Evolutionary conservation across 169 alveolate species (phyloP).

Genomic region (Plasmodium gallinaceum): DNA sequence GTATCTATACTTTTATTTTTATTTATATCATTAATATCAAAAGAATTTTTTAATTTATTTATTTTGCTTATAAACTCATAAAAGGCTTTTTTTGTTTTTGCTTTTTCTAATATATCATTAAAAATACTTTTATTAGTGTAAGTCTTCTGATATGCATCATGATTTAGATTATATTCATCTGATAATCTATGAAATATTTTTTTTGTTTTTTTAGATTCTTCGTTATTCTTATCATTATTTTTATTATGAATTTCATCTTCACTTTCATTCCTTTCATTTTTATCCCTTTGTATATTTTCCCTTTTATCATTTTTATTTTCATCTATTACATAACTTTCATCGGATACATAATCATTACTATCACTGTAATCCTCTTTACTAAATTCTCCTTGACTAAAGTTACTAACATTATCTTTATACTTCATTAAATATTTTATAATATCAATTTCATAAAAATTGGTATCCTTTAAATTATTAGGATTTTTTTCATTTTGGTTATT

Average conservation of each 20-base stretch:
- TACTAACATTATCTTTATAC: conserved; percentile 41
- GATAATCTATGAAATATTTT: background rate
- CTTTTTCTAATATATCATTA: conserved; percentile 44
- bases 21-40: conserved; percentile 32
- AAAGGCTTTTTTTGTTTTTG: conserved; percentile 46
- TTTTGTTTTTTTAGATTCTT: background rate
- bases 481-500: background rate
- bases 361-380: too few species aligned
- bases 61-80: conserved; percentile 45
- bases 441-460: conserved; percentile 18
- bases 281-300: background rate
- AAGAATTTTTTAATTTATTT: conserved; percentile 46
- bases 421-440: conserved; percentile 57
- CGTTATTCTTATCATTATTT: background rate
- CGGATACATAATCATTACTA: conserved; percentile 2
- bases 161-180: conserved; percentile 16
- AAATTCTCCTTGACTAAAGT: conserved; percentile 43
- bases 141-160: conserved; percentile 8
- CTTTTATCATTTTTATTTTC: background rate
- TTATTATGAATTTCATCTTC: background rate
- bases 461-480: background rate
- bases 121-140: conserved; percentile 44
- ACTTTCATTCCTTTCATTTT: background rate
- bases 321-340: background rate
- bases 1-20: conserved; percentile 44